Evolutionary conservation across 257 asterid genomes (phyloP).

Genomic region (Nemophila menziesii): DNA sequence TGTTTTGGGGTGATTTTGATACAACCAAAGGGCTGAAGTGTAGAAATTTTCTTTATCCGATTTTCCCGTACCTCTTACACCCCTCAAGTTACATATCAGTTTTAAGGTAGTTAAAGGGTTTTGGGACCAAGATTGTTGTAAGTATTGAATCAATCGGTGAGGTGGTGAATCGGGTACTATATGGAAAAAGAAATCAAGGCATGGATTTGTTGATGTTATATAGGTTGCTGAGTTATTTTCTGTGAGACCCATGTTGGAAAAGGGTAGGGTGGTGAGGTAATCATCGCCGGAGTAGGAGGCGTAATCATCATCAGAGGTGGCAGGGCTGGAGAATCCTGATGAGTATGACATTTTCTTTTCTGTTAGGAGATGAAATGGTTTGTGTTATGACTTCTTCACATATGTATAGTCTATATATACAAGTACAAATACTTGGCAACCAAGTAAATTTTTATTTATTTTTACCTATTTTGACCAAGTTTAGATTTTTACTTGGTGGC

Average conservation of each 20-base stretch:
- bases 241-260: conserved; percentile 18
- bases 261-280: too few species aligned
- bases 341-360: too few species aligned
- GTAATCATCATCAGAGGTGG: too few species aligned
- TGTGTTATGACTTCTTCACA: too few species aligned
- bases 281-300: too few species aligned
- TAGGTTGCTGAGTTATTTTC: conserved; percentile 27
- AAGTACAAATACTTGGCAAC: too few species aligned
- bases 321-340: too few species aligned
- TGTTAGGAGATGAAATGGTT: too few species aligned
- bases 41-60: conserved; percentile 32
- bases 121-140: conserved; percentile 21
- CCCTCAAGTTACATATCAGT: conserved; percentile 24
- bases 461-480: too few species aligned
- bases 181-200: conserved; percentile 37
- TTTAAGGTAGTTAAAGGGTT: conserved; percentile 23
- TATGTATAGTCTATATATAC: too few species aligned
- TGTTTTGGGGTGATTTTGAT: conserved; percentile 29
- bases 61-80: conserved; percentile 40
- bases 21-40: conserved; percentile 26
- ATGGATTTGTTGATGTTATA: conserved; percentile 23
- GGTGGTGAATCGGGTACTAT: conserved; percentile 23
- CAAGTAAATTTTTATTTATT: too few species aligned
- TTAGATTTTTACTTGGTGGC: too few species aligned
- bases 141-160: conserved; percentile 8